Base-by-base conservation (phyloP, 148 eudicot species). In the Pharnaceum exiguum region DNA sequence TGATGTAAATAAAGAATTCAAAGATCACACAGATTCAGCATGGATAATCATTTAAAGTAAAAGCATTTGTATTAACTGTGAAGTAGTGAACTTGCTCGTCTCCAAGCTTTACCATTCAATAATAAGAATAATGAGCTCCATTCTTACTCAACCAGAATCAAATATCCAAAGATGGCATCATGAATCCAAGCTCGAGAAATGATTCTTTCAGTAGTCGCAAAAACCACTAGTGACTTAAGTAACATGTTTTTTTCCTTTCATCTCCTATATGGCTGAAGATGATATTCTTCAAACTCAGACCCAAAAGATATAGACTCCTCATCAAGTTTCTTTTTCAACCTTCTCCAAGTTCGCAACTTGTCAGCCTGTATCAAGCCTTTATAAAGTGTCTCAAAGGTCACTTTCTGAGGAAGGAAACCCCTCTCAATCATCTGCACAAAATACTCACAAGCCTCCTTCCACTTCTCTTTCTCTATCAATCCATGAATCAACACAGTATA, bases 371-470 rank as follows among this genome's bases (percentile, higher is more conserved):
- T 93, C 39, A 93, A 63, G 2, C 98, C 98, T 27, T 72, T 46
- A 57, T 93, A 93, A 21, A 93, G 77, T 4, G 77, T 88, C 80
- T 93, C 98, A 73, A 93, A 93, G 4, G 98, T 93, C 23, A 77
- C 74, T 75, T 79, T 93, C 26, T 85, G 98, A 0, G 98, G 98
- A 39, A 93, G 82, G 68, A 79, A 66, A 21, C 98, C 98, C 72
- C 64, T 88, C 74, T 93, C 98, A 53, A 93, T 83, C 96, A 93
- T 93, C 72, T 93, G 90, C 55, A 86, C 83, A 39, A 93, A 93
- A 62, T 59, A 81, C 48, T 75, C 71, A 55, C 98, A 88, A 10
- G 96, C 98, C 26, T 76, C 77, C 64, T 60, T 79, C 98, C 98
- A 93, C 56, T 76, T 88, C 60, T 73, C 71, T 51, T 81, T 83